phyloP scores from a whole-genome alignment of 2,329 filamentous ascomycete species.

The Ceratocystis huliohia region DNA sequence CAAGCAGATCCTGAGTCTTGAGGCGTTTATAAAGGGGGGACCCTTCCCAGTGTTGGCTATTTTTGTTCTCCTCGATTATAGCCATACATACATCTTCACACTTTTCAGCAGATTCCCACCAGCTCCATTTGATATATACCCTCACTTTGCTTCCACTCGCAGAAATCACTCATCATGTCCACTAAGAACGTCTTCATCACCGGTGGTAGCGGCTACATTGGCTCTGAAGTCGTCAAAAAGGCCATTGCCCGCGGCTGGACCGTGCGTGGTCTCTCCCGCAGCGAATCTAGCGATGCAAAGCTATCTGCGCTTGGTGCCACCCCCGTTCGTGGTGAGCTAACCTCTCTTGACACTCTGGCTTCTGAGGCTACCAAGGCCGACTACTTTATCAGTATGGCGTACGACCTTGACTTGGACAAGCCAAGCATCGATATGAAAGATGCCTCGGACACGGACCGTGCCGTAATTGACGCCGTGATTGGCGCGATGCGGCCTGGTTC shows the following conservation, averaged over 20 bases:
- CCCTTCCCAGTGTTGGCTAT: too few relatives aligned
- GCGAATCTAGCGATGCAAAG: conserved; percentile 28
- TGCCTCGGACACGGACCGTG: conserved; percentile 27
- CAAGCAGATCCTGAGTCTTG: too few relatives aligned
- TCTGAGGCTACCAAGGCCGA: conserved; percentile 31
- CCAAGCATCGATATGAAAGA: conserved; percentile 26
- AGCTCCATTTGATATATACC: background rate
- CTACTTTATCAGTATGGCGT: conserved; percentile 34
- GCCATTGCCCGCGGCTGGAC: conserved; percentile 31
- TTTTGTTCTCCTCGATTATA: too few relatives aligned
- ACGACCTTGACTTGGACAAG: conserved; percentile 26
- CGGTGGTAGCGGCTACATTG: conserved; percentile 32
- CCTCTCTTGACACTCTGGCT: conserved; percentile 29
- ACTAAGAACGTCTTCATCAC: conserved; percentile 30
- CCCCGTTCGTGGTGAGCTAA: conserved; percentile 32
- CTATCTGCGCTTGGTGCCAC: conserved; percentile 30
- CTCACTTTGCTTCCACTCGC: background rate
- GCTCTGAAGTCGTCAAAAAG: conserved; percentile 27
- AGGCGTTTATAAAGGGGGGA: too few relatives aligned
- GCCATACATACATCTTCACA: too few relatives aligned
- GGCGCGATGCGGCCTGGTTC: conserved; percentile 27
- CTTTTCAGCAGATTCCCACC: too few relatives aligned
- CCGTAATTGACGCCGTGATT: conserved; percentile 30
- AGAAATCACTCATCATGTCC: background rate
- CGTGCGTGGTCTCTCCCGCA: conserved; percentile 33